These are phyloP conservation scores for Fusarium chuoi DNA, from an alignment of 2,329 filamentous ascomycete genomes.

Conservation along the genomic window DNA sequence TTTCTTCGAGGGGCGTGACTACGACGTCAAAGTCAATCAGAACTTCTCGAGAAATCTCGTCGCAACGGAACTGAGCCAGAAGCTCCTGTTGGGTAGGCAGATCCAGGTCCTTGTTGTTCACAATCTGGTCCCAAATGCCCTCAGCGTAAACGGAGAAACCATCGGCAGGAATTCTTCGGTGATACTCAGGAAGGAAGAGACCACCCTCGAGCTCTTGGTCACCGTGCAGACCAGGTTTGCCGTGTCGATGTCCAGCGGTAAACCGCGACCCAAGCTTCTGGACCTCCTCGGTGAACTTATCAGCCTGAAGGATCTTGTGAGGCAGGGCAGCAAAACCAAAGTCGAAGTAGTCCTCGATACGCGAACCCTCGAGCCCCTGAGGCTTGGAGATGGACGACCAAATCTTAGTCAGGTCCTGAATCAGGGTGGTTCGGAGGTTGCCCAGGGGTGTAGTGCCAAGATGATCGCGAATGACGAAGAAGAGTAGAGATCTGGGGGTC, in stretches of 20 bases:
- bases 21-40: slow-evolving; percentile 82
- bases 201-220: slow-evolving; percentile 82
- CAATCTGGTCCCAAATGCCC: slow-evolving; percentile 97
- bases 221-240: slow-evolving; percentile 67
- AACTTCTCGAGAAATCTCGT: slow-evolving; percentile 94
- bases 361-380: slow-evolving; percentile 83
- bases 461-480: slow-evolving; percentile 99
- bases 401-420: slow-evolving; percentile 90
- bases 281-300: slow-evolving; percentile 86
- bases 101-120: slow-evolving; percentile 98
- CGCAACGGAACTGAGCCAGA: slow-evolving; percentile 95
- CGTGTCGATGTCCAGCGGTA: slow-evolving; percentile 79
- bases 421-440: slow-evolving; percentile 88
- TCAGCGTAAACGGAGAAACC: slow-evolving; percentile 95
- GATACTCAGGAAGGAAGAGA: slow-evolving; percentile 92
- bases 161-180: slow-evolving; percentile 94
- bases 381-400: slow-evolving; percentile 96
- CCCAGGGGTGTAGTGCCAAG: slow-evolving; percentile 89
- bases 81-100: slow-evolving; percentile 97
- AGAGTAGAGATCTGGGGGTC: slow-evolving; percentile 88
- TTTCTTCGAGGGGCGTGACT: slow-evolving; percentile 86
- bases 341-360: slow-evolving; percentile 97
- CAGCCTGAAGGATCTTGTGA: slow-evolving; percentile 95
- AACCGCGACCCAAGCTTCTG: slow-evolving; percentile 84
- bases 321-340: slow-evolving; percentile 96